Evolutionary conservation across 1,284 basidiomycete species (phyloP).

Genomic region (Pyrrhoderma lamaoense): DNA sequence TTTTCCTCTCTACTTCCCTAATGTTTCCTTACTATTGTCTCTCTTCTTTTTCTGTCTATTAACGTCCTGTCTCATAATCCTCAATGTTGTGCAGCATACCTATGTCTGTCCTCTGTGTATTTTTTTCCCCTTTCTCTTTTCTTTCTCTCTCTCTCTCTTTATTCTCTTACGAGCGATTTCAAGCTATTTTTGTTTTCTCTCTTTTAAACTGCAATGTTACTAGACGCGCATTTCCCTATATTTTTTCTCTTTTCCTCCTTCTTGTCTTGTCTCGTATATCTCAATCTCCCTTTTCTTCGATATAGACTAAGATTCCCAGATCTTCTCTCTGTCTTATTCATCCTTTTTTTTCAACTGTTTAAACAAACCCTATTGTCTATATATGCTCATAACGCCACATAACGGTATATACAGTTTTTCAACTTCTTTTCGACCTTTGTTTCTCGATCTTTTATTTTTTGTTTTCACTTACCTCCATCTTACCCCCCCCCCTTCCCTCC

Average conservation of each 20-base stretch:
- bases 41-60: slow-evolving; percentile 7
- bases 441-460: not conserved
- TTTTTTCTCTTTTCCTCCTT: not conserved
- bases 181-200: too few relatives aligned
- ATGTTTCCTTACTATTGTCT: not conserved
- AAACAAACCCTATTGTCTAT: not conserved
- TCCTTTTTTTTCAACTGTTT: not conserved
- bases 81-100: too few relatives aligned
- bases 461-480: too few relatives aligned
- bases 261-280: slow-evolving; percentile 5
- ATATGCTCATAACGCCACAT: not conserved
- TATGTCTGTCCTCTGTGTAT: too few relatives aligned
- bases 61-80: not conserved
- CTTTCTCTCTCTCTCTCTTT: too few relatives aligned
- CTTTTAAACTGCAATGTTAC: too few relatives aligned
- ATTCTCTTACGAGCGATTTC: too few relatives aligned
- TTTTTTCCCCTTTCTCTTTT: too few relatives aligned
- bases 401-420: not conserved
- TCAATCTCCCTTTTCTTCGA: too few relatives aligned
- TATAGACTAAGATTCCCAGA: too few relatives aligned
- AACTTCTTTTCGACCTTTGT: not conserved
- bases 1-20: not conserved
- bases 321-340: too few relatives aligned
- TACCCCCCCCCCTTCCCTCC: not conserved
- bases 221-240: not conserved